Evolutionary conservation across 139 green algal genomes (phyloP).

Genomic region (Microglena sp.): DNA sequence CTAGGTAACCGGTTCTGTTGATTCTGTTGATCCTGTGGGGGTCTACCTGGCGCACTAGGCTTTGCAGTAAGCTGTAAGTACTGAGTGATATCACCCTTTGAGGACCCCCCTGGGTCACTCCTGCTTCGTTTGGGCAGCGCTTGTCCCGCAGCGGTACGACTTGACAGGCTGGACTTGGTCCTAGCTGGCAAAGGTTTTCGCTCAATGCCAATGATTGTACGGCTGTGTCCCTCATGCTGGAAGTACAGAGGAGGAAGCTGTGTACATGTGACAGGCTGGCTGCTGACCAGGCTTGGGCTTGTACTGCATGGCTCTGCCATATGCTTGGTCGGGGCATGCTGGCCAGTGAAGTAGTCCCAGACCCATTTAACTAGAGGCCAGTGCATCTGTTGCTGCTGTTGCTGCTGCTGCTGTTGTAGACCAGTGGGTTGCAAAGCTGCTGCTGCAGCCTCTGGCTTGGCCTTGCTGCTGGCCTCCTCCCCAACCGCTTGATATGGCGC

Average conservation of each 20-base stretch:
- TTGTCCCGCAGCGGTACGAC: too few relatives aligned
- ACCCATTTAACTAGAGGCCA: conserved; percentile 32
- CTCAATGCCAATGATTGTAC: conserved; percentile 65
- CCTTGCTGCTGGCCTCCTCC: not conserved
- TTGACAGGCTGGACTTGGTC: too few relatives aligned
- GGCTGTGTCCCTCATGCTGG: conserved; percentile 49
- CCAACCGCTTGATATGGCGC: not conserved
- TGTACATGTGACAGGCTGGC: conserved; percentile 15
- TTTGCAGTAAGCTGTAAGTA: too few relatives aligned
- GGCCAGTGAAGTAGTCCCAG: conserved; percentile 41
- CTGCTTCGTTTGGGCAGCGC: too few relatives aligned
- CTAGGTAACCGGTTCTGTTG: too few relatives aligned
- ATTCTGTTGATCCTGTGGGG: too few relatives aligned
- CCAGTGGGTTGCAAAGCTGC: not conserved
- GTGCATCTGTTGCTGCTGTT: conserved; percentile 16
- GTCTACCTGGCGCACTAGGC: too few relatives aligned
- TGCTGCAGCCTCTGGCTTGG: not conserved
- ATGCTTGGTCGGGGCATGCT: conserved; percentile 12
- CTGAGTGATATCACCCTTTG: too few relatives aligned
- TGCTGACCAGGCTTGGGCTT: conserved; percentile 1
- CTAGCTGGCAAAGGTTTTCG: too few relatives aligned
- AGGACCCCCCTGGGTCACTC: too few relatives aligned
- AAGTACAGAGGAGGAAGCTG: conserved; percentile 53
- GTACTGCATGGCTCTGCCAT: conserved; percentile 4
- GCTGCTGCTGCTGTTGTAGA: not conserved